Base-by-base conservation (phyloP, 2,329 filamentous ascomycete genomes). In the Aspergillus awamori region DNA sequence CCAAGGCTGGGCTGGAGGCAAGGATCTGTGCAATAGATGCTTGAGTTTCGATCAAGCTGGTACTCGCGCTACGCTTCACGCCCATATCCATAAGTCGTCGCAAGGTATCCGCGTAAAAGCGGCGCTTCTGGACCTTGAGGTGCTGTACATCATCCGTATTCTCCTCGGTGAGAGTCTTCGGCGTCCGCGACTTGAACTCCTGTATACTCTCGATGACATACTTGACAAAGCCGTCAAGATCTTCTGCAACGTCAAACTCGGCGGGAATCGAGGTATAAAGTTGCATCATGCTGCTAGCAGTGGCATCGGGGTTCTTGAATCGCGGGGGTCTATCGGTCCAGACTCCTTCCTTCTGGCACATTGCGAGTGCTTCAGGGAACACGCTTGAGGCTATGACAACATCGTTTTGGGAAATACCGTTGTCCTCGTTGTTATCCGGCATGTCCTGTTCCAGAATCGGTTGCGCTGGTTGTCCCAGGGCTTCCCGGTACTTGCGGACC, bases 31-130 rank as follows among this genome's bases (percentile, higher is more conserved):
- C 84, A 7, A 91, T 80, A 0, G 91, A 89, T 28, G 85, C 82
- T 75, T 99, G 95, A 57, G 87, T 86, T 41, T 85, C 84, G 17
- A 98, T 81, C 47, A 89, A 82, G 71, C 91, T 87, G 13, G 87
- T 88, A 65, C 90, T 87, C 15, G 96, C 82, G 72, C 97, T 97
- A 56, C 89, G 87, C 69, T 89, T 89, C 69, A 99, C 86, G 4
- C 95, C 95, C 94, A 99, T 98, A 60, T 89, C 86, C 38, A 92
- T 87, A 28, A 97, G 80, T 22, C 88, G 86, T 70, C 91, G 93
- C 65, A 99, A 80, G 0, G 91, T 93, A 68, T 98, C 94, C 0
- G 92, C 91, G 69, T 96, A 95, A 13, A 98, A 84, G 68, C 93
- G 93, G 47, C 92, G 87, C 79, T 99, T 99, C 69, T 92, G 86